phyloP scores from a whole-genome alignment of 1,284 basidiomycete genomes.

The Puccinia polysora region DNA sequence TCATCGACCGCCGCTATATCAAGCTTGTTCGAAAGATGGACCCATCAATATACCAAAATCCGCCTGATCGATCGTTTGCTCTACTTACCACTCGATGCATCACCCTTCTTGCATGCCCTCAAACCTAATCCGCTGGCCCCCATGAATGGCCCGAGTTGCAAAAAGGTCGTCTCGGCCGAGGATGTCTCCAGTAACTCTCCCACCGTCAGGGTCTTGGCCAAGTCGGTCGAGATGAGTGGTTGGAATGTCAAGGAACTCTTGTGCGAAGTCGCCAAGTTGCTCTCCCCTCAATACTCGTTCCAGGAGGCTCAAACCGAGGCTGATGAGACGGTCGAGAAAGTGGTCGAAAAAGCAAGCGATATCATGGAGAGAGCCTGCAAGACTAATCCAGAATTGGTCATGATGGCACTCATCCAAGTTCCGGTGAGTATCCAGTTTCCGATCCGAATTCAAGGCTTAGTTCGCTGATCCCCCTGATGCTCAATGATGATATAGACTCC shows the following conservation, averaged over 20 bases:
- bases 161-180: not conserved
- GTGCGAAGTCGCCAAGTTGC: not conserved
- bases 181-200: not conserved
- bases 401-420: slow-evolving; percentile 86
- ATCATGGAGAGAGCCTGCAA: slow-evolving; percentile 55
- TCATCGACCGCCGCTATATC: slow-evolving; percentile 15
- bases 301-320: not conserved
- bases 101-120: slow-evolving; percentile 19
- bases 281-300: not conserved
- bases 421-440: slow-evolving; percentile 50
- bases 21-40: slow-evolving; percentile 7
- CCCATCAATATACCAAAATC: not conserved
- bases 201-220: not conserved
- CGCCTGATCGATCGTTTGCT: slow-evolving; percentile 10
- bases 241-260: slow-evolving; percentile 25
- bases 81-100: slow-evolving; percentile 11
- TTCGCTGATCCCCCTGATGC: slow-evolving; percentile 7
- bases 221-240: slow-evolving; percentile 19
- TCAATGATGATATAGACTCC: slow-evolving; percentile 60
- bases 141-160: not conserved
- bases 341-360: slow-evolving; percentile 6
- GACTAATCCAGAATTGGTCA: slow-evolving; percentile 86
- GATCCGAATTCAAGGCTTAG: not conserved
- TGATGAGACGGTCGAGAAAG: too few relatives aligned
- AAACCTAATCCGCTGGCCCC: slow-evolving; percentile 13